Evolutionary conservation across 208 protist species (phyloP).

Genomic region (Trypanosoma lewisi): DNA sequence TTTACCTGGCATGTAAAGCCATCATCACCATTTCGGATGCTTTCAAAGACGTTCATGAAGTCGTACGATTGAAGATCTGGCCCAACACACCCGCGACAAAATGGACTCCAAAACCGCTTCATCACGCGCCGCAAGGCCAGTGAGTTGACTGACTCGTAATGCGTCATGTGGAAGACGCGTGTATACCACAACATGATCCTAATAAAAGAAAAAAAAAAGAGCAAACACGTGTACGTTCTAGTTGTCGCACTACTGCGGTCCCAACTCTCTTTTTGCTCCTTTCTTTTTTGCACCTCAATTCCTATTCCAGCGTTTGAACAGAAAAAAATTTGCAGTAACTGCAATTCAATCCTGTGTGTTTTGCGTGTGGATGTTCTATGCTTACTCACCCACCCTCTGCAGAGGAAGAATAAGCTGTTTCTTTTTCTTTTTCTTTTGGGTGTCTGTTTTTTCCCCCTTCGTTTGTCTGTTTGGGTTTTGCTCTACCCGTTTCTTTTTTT

Average conservation of each 20-base stretch:
- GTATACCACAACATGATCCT: slow-evolving; percentile 11
- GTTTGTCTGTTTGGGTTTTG: no score
- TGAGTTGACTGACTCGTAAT: neutral
- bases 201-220: slow-evolving; percentile 3
- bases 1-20: slow-evolving; percentile 77
- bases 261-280: slow-evolving; percentile 2
- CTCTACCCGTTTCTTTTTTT: no score
- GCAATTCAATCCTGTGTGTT: no score
- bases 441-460: no score
- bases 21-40: slow-evolving; percentile 33
- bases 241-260: no score
- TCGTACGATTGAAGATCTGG: slow-evolving; percentile 46
- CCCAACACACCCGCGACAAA: slow-evolving; percentile 27
- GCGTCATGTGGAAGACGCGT: slow-evolving; percentile 5
- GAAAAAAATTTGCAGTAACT: no score
- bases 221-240: no score
- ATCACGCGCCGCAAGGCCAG: slow-evolving; percentile 38
- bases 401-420: no score
- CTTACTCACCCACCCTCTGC: no score
- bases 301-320: neutral
- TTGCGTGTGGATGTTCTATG: no score
- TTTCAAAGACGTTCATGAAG: slow-evolving; percentile 51
- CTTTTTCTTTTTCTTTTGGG: slow-evolving; percentile 19
- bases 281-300: neutral
- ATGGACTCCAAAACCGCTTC: slow-evolving; percentile 67